A percentile compares a stretch with the other conserved stretches of the same genome.
phyloP scores from a whole-genome alignment of 2,329 filamentous ascomycete genomes.

The Chaetomium olivaceum region DNA sequence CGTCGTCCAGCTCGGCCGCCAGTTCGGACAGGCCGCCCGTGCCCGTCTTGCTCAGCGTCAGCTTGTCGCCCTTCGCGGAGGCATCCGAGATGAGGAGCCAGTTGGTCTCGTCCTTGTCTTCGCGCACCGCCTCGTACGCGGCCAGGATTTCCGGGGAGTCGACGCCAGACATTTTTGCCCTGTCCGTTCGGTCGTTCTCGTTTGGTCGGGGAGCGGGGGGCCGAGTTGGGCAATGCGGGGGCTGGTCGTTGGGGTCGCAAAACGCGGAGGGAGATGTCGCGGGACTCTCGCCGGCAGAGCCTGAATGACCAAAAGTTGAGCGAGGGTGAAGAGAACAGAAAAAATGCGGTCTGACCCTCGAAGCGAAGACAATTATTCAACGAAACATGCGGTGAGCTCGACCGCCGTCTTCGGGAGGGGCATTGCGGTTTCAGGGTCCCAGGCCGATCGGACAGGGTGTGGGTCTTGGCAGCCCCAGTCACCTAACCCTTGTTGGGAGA shows the following conservation, averaged over 20 bases:
- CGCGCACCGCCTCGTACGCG: conserved; percentile 67
- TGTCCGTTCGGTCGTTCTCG: neutral
- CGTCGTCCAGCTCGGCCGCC: conserved; percentile 55
- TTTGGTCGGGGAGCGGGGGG: neutral
- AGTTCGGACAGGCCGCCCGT: conserved; percentile 62
- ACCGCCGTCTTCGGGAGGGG: neutral
- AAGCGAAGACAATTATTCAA: neutral
- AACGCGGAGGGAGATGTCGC: neutral
- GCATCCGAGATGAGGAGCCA: conserved; percentile 68
- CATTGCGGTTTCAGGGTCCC: conserved; percentile 2
- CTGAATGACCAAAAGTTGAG: neutral
- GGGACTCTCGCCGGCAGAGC: neutral
- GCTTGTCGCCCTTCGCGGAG: conserved; percentile 54
- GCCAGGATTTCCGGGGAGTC: conserved; percentile 60
- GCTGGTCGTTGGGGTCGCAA: neutral
- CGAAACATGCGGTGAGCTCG: conserved; percentile 7
- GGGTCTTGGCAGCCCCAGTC: conserved; percentile 1
- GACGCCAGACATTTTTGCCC: conserved; percentile 53
- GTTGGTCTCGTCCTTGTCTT: conserved; percentile 64
- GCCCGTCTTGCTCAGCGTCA: conserved; percentile 59
- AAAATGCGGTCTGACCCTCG: neutral
- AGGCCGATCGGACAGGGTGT: conserved; percentile 8
- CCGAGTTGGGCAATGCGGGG: neutral
- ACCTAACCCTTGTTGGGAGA: neutral
- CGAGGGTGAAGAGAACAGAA: neutral